Evolutionary conservation across 805 yeast genomes (phyloP).

Genomic region (Ogataea zsoltii): DNA sequence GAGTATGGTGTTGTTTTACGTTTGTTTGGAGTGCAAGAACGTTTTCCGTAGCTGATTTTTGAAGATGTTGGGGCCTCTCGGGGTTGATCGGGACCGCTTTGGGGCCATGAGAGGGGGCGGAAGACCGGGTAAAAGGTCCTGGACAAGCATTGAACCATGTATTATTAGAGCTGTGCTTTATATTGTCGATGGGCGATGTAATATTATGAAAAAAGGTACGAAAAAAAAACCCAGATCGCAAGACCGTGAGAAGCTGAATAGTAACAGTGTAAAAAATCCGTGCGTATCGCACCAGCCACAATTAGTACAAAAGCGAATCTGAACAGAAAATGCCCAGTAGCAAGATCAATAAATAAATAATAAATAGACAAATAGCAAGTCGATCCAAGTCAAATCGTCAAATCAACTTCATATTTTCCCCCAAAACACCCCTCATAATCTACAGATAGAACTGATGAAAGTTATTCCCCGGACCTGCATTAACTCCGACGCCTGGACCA

Average conservation of each 20-base stretch:
- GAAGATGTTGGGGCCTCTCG: no score
- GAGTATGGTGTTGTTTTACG: slow-evolving; percentile 91
- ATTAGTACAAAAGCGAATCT: no score
- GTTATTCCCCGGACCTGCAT: slow-evolving; percentile 1
- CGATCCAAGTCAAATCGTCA: no score
- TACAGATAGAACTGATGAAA: slow-evolving; percentile 34
- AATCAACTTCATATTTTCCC: no score
- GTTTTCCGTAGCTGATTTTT: slow-evolving; percentile 54
- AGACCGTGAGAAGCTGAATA: no score
- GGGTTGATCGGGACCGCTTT: no score
- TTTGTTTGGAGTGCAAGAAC: slow-evolving; percentile 83
- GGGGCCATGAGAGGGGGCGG: no score
- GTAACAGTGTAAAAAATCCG: no score
- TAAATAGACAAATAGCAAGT: background rate
- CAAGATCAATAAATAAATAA: slow-evolving; percentile 1
- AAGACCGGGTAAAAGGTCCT: no score
- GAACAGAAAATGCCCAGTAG: background rate
- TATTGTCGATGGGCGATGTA: background rate
- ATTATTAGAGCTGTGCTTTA: slow-evolving; percentile 5
- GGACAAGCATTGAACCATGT: no score
- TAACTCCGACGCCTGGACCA: slow-evolving; percentile 1
- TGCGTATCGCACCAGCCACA: no score
- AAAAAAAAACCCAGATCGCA: background rate
- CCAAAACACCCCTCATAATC: no score
- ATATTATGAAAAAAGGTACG: background rate